These are phyloP conservation scores for Ogataea salicorniae DNA, from an alignment of 805 yeast species.

Conservation along the genomic window DNA sequence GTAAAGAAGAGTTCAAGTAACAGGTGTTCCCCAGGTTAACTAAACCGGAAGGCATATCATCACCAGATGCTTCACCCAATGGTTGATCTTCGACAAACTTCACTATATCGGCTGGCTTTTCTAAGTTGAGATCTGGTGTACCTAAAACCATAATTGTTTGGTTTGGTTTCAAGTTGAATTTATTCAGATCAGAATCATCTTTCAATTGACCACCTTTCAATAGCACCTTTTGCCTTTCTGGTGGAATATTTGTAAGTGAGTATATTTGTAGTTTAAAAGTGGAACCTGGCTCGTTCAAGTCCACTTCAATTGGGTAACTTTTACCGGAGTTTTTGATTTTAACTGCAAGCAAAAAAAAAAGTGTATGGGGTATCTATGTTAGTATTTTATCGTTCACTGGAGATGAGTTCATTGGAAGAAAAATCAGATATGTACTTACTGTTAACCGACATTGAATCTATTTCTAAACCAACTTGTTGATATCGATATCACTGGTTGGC, in stretches of 20 bases:
- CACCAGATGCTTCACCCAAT: slow-evolving; percentile 16
- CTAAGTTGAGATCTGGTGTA: slow-evolving; percentile 54
- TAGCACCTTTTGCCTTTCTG: slow-evolving; percentile 83
- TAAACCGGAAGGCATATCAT: slow-evolving; percentile 56
- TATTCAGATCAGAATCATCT: slow-evolving; percentile 52
- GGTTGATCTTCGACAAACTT: slow-evolving; percentile 63
- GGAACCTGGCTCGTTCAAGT: slow-evolving; percentile 49
- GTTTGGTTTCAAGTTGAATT: slow-evolving; percentile 54
- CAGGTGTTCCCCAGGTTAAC: slow-evolving; percentile 73
- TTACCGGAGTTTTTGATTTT: slow-evolving; percentile 67
- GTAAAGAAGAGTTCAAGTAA: slow-evolving; percentile 67
- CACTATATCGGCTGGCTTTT: slow-evolving; percentile 46
- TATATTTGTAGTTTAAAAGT: slow-evolving; percentile 66
- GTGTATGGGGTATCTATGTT: too few relatives aligned
- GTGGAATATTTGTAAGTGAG: slow-evolving; percentile 76
- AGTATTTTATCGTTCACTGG: too few relatives aligned
- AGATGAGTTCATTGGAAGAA: too few relatives aligned
- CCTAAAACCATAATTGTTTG: slow-evolving; percentile 86
- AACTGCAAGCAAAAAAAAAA: slow-evolving; percentile 20
- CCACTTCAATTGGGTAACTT: slow-evolving; percentile 52
- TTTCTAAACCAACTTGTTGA: too few relatives aligned
- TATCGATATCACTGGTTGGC: too few relatives aligned
- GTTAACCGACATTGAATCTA: slow-evolving; percentile 1
- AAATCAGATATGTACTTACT: slow-evolving; percentile 1
- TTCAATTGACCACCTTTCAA: slow-evolving; percentile 83